Base-by-base conservation (phyloP, 495 filamentous ascomycete genomes). In the Tuber umbilicatum region DNA sequence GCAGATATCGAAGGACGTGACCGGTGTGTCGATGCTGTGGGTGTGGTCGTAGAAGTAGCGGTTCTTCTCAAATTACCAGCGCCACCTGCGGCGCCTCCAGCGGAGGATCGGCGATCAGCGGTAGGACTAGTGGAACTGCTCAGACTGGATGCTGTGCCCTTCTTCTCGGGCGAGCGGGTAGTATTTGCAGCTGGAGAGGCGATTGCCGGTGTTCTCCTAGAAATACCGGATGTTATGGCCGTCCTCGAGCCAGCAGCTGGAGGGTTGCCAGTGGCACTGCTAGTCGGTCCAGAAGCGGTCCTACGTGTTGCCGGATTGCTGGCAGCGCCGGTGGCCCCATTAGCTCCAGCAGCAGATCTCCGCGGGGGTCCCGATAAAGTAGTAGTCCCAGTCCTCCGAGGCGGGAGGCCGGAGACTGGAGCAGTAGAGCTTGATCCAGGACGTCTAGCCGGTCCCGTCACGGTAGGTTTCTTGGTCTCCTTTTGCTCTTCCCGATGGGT, bases 361-460 rank as follows among this genome's bases (percentile, higher is more conserved):
- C 69, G 70, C 9, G 80, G 74, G 40, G 80, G 77, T 69, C 80
- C 82, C n/a, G 76, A 74, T 37, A 79, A 71, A 21, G 72, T 69
- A 5, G 80, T 75, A 21, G 72, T 72, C 69, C 41, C 69, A 35
- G 80, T 35, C 19, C 69, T 75, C n/a, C 27, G 68, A 17, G 5
- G 68, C 72, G 40, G 47, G 38, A 16, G 72, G 19, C 72, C 68
- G 27, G 73, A 74, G 39, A 74, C 72, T 41, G 78, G 70, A 55
- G 68, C 73, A 55, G 79, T 75, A 27, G 72, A 19, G 45, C 76
- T 43, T 45, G 79, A 69, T 35, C 35, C 42, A 70, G 73, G 73
- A 45, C 80, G 80, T 68, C 74, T 81, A 16, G 80, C 76, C 47
- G 69, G 73, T 19, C 74, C 74, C n/a, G 78, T 73, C 39, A 81